phyloP scores from a whole-genome alignment of 441 rosid species.

The Adansonia gregorii region DNA sequence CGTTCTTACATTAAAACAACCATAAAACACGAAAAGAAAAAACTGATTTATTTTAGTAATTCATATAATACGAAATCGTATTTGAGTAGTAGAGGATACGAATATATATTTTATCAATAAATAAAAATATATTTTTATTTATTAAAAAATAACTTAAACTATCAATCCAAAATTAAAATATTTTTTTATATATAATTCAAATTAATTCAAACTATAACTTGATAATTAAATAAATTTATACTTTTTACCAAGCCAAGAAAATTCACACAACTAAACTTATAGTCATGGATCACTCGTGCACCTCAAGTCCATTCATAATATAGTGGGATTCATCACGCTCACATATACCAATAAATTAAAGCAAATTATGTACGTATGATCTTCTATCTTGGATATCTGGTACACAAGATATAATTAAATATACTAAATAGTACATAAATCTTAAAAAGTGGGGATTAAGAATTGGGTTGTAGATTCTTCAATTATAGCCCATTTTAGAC shows the following conservation, averaged over 20 bases:
- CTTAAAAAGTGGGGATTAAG: neutral
- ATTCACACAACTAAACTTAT: neutral
- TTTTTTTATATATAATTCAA: too few relatives aligned
- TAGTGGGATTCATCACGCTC: neutral
- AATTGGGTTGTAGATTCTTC: neutral
- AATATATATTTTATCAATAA: too few relatives aligned
- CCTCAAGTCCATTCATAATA: neutral
- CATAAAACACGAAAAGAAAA: neutral
- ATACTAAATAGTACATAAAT: neutral
- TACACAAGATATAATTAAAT: neutral
- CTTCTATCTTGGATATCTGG: neutral
- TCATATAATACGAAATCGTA: neutral
- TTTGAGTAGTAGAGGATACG: too few relatives aligned
- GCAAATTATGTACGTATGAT: neutral
- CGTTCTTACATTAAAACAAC: neutral
- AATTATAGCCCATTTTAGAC: neutral
- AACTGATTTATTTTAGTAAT: neutral
- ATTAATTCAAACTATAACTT: too few relatives aligned
- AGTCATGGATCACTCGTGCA: neutral
- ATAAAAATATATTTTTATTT: too few relatives aligned
- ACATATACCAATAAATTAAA: neutral
- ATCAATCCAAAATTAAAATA: too few relatives aligned
- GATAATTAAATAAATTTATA: too few relatives aligned
- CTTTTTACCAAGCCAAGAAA: too few relatives aligned
- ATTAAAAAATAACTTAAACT: too few relatives aligned